Evolutionary conservation across 129 eudicot genomes (phyloP).

Genomic region (Mikania micrantha): DNA sequence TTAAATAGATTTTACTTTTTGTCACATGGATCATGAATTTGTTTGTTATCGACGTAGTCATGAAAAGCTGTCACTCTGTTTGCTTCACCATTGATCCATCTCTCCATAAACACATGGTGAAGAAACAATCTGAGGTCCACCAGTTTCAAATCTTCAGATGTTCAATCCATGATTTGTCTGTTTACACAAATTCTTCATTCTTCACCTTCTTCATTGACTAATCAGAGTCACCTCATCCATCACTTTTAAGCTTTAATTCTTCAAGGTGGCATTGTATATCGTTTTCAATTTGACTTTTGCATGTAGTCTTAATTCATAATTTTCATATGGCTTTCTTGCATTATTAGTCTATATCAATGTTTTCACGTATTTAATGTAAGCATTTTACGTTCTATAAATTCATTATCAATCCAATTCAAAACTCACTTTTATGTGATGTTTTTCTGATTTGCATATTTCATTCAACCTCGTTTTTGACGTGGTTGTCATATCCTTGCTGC

Average conservation of each 20-base stretch:
- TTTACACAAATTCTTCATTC: neutral
- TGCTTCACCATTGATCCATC: neutral
- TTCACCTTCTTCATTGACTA: neutral
- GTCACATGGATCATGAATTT: too few species aligned
- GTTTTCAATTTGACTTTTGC: neutral
- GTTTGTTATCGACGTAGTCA: constrained; percentile 15
- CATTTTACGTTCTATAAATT: neutral
- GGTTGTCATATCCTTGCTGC: too few species aligned
- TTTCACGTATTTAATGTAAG: neutral
- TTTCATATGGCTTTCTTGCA: neutral
- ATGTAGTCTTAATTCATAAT: neutral
- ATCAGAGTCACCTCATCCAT: neutral
- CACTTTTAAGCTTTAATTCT: neutral
- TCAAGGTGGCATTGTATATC: neutral
- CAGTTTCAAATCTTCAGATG: neutral
- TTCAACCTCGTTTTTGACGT: too few species aligned
- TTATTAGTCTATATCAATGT: neutral
- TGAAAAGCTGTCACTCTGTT: constrained; percentile 16
- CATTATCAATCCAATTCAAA: neutral
- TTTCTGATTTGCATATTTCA: neutral
- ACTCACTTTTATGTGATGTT: neutral
- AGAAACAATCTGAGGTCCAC: neutral
- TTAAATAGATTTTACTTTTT: too few species aligned
- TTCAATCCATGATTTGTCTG: constrained; percentile 5
- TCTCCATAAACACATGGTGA: constrained; percentile 7